Base-by-base conservation (phyloP, 2,329 filamentous ascomycete genomes). In the Colletotrichum trifolii region DNA sequence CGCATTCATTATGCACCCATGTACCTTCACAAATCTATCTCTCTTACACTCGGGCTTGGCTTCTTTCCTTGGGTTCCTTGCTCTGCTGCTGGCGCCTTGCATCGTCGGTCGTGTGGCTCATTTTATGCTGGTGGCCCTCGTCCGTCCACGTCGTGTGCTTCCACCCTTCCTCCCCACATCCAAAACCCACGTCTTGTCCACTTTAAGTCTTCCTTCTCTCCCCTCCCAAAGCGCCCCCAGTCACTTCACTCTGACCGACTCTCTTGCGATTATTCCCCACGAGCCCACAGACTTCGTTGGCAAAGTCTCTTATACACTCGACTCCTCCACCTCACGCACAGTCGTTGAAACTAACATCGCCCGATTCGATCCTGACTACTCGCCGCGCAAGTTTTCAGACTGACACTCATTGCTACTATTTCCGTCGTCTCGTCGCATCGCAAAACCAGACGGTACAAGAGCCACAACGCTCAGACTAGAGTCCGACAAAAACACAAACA, bases 221-320 rank as follows among this genome's bases (percentile, higher is more conserved):
- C 15, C 43, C 49, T 48, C 49, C 25, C 47, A 8, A 11, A 33
- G 38, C 40, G 33, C 45, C 48, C 17, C 43, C 53, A 40, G 48
- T 38, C 13, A 13, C 42, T 15, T 43, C 42, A 43, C 42, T 43
- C 12, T 46, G 15, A 10, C 25, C 15, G 48, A 53, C 47, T 54
- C 63, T 66, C 60, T 66, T 17, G 3, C 17, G 17, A 17, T 17
- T 66, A 63, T 66, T 66, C 64, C 47, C 53, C 48, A 35, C 48
- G 38, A 58, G 45, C 71, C 67, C 70, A 73, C 74, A 75, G 78
- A 74, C 83, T 85, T 85, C 83, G 83, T 85, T 85, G 83, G 83
- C 83, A 85, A 81, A 85, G 83, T 84, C 82, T 78, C 67, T 64
- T 48, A 54, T 17, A 35, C 49, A 9, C 36, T 48, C 25, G 13